These are phyloP conservation scores for Cronartium quercuum DNA, from an alignment of 1,284 basidiomycete genomes.

Conservation along the genomic window DNA sequence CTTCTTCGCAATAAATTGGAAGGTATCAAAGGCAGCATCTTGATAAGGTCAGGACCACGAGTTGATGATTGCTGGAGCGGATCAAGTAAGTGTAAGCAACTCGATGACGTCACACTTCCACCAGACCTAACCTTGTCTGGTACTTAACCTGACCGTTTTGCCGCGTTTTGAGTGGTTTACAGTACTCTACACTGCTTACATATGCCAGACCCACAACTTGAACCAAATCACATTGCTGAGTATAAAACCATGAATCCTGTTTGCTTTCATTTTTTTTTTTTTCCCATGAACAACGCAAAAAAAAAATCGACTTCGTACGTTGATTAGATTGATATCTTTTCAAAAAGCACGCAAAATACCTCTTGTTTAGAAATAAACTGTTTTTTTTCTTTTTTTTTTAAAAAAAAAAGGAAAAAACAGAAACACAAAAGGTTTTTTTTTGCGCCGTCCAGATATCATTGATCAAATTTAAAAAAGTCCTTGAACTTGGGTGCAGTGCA, in stretches of 20 bases:
- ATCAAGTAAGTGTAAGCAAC: neutral
- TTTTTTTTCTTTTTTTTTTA: no score
- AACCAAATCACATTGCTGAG: neutral
- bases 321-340: slow-evolving; percentile 22
- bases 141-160: neutral
- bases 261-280: no score
- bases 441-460: slow-evolving; percentile 39
- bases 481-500: slow-evolving; percentile 37
- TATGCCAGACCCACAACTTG: slow-evolving; percentile 5
- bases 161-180: neutral
- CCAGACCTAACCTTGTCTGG: neutral
- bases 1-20: neutral
- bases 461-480: slow-evolving; percentile 9
- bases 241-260: neutral
- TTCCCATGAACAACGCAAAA: slow-evolving; percentile 10
- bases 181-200: neutral
- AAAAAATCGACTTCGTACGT: neutral
- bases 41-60: neutral
- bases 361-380: neutral
- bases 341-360: slow-evolving; percentile 38
- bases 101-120: neutral
- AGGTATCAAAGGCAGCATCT: neutral
- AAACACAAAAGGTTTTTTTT: slow-evolving; percentile 2
- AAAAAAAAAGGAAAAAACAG: no score
- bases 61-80: neutral